Evolutionary conservation across 345 rosid species (phyloP), one percentile per base, ranked within the genome.

Genomic region (Brassica cretica): DNA sequence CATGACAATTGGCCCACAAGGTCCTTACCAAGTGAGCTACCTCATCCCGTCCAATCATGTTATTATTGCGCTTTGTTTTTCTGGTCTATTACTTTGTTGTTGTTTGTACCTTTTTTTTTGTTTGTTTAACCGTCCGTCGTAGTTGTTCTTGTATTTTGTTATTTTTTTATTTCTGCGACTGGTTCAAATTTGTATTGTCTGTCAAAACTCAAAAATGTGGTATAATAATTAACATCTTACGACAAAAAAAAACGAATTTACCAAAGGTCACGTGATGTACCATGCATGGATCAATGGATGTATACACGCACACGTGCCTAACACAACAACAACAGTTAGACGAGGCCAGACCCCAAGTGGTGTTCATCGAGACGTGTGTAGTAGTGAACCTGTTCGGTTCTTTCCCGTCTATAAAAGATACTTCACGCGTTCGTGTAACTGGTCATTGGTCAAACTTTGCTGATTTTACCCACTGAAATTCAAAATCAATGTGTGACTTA

Each of bases 281-380:
- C 64, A 58, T 60, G 64, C 56, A 62, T 62, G 66, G 39, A 29
- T 51, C 56, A 51, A 7, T n/a, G 19, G 21, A 62, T 29, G 66
- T n/a, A 29, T 6, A 62, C 33, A 16, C 19, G 39, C 11, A 29
- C 66, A 62, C 66, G 39, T 62, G 66, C 66, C 39, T n/a, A 30
- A 29, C 37, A 67, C 29, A 69, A 9, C 41, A 68, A 29, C 62
- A 29, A 16, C 18, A 44, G 53, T 71, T 71, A 30, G 65, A 58
- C 21, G 65, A 70, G 58, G 35, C 74, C 74, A 7, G 32, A 49
- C 64, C 44, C 41, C 72, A 44, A 46, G 59, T 44, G 39, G 18
- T 67, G 58, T 44, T 19, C 72, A 49, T n/a, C 72, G 4, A 30
- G 46, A 70, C 65, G 53, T 70, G 14, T 71, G 64, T 58, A 6